Base-by-base conservation (phyloP, 1,284 basidiomycete genomes). In the Puccinia sorghi region DNA sequence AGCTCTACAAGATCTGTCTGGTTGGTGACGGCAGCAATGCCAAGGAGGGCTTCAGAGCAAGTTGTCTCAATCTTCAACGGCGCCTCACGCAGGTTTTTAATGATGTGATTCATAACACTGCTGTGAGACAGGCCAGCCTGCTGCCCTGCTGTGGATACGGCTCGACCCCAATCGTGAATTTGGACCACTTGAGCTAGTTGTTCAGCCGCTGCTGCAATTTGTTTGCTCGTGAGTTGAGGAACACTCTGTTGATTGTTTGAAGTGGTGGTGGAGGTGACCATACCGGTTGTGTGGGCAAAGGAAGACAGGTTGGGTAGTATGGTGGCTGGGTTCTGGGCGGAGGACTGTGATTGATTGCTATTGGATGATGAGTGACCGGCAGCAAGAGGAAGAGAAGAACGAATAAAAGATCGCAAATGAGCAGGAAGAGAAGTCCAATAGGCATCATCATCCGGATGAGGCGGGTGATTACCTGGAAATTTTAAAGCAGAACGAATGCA, bases 381-480 rank as follows among this genome's bases (percentile, higher is more conserved):
- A 67, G 85, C 84, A 80, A 87, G 85, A 0, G 88, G 88, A 3
- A 89, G 85, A 17, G 88, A 88, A 77, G 88, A 87, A 74, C 87
- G 84, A 64, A 89, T 88, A 81, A 88, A 88, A 59, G 87, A 87
- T 63, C 88, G 84, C 22, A 88, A 84, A 82, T 88, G 88, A 12
- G 87, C 84, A 0, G 88, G 88, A 2, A 89, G 83, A 15, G 87
- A 87, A 5, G 87, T 87, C 88, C 88, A 89, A 83, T 89, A 89
- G 7, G 87, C 86, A 80, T 88, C 88, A 80, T 88, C 88, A 75
- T 86, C 86, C 37, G 76, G 67, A 79, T 78, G 76, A 71, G 52
- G 39, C 59, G 76, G 57, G 57, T 59, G 66, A 46, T 66, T 56
- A 67, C 54, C 67, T 71, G 46, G 50, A 63, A 52, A 39, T 46